These are phyloP conservation scores for Cydonia oblonga DNA, from an alignment of 331 rosid species.

Conservation along the genomic window DNA sequence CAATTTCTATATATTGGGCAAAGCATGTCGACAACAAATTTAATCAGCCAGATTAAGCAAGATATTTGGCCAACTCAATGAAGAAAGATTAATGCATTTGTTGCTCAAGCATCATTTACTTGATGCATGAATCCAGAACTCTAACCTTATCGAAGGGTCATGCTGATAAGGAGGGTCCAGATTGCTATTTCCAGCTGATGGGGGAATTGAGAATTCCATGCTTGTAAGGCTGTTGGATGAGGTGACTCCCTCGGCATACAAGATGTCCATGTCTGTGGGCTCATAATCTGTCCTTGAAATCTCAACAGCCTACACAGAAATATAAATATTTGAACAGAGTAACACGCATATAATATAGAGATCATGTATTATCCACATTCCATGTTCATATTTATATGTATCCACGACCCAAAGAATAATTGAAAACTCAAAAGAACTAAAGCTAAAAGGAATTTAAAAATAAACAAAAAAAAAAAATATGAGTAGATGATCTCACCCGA, in stretches of 20 bases:
- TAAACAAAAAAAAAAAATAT: too few species aligned
- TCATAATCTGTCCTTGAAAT: conserved; percentile 58
- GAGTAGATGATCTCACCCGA: conserved; percentile 73
- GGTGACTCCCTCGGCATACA: conserved; percentile 78
- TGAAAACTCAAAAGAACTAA: too few species aligned
- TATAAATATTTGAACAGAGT: conserved; percentile 8
- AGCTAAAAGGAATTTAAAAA: too few species aligned
- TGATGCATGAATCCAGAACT: conserved; percentile 5
- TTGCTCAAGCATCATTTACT: neutral
- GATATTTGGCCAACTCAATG: neutral
- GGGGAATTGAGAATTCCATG: conserved; percentile 60
- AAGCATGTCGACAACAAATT: neutral
- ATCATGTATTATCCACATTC: conserved; percentile 4
- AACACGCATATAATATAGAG: neutral
- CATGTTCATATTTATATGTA: conserved; percentile 1
- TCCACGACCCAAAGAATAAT: neutral
- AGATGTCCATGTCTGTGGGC: conserved; percentile 71
- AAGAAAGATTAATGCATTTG: neutral
- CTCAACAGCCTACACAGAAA: conserved; percentile 57
- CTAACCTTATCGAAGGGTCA: conserved; percentile 50
- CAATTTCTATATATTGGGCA: neutral
- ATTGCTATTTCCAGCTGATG: conserved; percentile 23
- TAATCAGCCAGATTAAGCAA: neutral
- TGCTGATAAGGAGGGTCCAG: conserved; percentile 32
- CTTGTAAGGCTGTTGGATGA: conserved; percentile 45